Evolutionary conservation across 345 rosid genomes (phyloP).

Genomic region (Conringia planisiliqua): DNA sequence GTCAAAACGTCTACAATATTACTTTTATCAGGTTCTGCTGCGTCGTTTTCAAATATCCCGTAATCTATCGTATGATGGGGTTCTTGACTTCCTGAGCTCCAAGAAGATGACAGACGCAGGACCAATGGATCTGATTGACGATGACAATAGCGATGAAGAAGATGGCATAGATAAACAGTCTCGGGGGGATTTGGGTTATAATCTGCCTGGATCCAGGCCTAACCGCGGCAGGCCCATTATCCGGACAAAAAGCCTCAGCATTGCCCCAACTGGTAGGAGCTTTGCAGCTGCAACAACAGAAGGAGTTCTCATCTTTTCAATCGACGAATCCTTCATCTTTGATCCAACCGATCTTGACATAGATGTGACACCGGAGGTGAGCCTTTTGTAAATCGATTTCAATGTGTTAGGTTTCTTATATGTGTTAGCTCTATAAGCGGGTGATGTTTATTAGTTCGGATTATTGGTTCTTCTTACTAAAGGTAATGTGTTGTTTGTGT

Average conservation of each 20-base stretch:
- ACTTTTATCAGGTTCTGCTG: slow-evolving; percentile 61
- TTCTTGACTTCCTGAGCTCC: slow-evolving; percentile 89
- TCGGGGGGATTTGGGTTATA: slow-evolving; percentile 68
- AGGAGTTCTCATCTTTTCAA: slow-evolving; percentile 84
- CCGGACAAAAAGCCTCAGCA: slow-evolving; percentile 75
- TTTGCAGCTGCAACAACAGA: slow-evolving; percentile 97
- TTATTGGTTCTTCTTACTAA: background rate
- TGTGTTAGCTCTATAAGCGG: background rate
- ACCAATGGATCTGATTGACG: slow-evolving; percentile 88
- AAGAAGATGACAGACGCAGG: slow-evolving; percentile 98
- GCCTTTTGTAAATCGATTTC: background rate
- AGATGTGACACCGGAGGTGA: slow-evolving; percentile 94
- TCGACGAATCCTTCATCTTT: slow-evolving; percentile 86
- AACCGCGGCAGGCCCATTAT: slow-evolving; percentile 78
- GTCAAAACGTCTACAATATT: slow-evolving; percentile 2
- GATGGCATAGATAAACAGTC: slow-evolving; percentile 80
- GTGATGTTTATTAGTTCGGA: background rate
- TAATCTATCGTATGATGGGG: slow-evolving; percentile 88
- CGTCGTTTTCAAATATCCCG: slow-evolving; percentile 81
- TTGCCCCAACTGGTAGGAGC: slow-evolving; percentile 93
- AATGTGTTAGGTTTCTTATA: background rate
- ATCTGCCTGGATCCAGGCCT: slow-evolving; percentile 86
- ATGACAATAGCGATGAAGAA: slow-evolving; percentile 73
- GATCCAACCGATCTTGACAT: slow-evolving; percentile 98
- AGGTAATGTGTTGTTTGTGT: slow-evolving; percentile 26